phyloP scores from a whole-genome alignment of 768 basidiomycete genomes.

The Cantharellus cinnabarinus region DNA sequence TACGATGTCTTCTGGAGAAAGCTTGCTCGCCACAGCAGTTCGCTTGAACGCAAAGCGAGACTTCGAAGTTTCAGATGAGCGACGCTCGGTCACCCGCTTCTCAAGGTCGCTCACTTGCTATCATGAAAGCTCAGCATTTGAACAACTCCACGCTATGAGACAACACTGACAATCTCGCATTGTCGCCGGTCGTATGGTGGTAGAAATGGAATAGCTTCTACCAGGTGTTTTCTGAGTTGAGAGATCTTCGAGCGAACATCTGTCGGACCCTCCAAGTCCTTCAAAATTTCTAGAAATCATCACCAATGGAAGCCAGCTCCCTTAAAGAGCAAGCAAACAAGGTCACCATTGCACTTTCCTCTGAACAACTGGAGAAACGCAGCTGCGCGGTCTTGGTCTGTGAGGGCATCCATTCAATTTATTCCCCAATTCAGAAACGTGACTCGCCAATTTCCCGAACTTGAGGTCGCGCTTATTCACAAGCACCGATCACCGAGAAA shows the following conservation, averaged over 20 bases:
- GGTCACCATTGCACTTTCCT: neutral
- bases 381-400: neutral
- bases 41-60: conserved; percentile 49
- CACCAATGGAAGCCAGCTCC: neutral
- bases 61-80: conserved; percentile 26
- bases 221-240: conserved; percentile 38
- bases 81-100: conserved; percentile 29
- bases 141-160: neutral
- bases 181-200: conserved; percentile 58
- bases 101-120: conserved; percentile 55
- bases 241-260: conserved; percentile 29
- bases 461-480: neutral
- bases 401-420: neutral
- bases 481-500: conserved; percentile 3
- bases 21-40: neutral
- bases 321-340: neutral
- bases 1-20: neutral
- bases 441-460: neutral
- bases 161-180: conserved; percentile 36
- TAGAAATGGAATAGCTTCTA: conserved; percentile 41
- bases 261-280: too few species aligned
- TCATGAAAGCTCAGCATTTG: neutral
- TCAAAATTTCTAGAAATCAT: too few species aligned
- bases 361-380: neutral
- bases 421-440: neutral